Percentiles rank a stretch among this genome's conserved stretches.
Evolutionary conservation across 2,329 filamentous ascomycete genomes (phyloP).

Genomic region (Rasamsonia emersonii): DNA sequence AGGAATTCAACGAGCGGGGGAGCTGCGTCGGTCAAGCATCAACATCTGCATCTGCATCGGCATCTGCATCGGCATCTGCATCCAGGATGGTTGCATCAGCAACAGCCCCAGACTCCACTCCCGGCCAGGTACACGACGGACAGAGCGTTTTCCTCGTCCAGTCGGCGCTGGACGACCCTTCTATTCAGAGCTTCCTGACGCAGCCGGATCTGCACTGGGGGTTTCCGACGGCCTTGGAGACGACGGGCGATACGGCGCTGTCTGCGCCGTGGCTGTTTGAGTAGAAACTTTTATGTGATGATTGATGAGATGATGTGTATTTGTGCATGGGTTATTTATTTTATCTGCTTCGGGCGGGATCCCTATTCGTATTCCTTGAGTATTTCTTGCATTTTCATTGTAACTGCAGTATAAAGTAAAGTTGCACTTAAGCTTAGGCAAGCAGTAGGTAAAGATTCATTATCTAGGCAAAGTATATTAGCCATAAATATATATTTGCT

Average conservation of each 20-base stretch:
- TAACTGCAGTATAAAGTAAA: too few relatives aligned
- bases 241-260: slow-evolving; percentile 6
- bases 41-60: not conserved
- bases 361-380: too few relatives aligned
- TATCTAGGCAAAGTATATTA: too few relatives aligned
- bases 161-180: slow-evolving; percentile 8
- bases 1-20: slow-evolving; percentile 7
- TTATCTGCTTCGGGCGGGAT: too few relatives aligned
- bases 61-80: not conserved
- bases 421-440: too few relatives aligned
- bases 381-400: too few relatives aligned
- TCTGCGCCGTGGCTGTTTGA: slow-evolving; percentile 9
- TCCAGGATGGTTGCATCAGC: not conserved
- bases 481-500: too few relatives aligned
- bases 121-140: slow-evolving; percentile 3
- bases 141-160: slow-evolving; percentile 7
- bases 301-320: too few relatives aligned
- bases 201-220: slow-evolving; percentile 9
- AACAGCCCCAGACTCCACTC: not conserved
- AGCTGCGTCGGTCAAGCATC: slow-evolving; percentile 2
- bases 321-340: too few relatives aligned
- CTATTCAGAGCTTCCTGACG: slow-evolving; percentile 8
- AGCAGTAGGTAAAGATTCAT: too few relatives aligned
- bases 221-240: slow-evolving; percentile 7
- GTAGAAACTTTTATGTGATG: too few relatives aligned